A percentile compares a stretch with the other conserved stretches of the same genome.
phyloP scores from a whole-genome alignment of 2,329 filamentous ascomycete genomes.

The Colletotrichum sp. region DNA sequence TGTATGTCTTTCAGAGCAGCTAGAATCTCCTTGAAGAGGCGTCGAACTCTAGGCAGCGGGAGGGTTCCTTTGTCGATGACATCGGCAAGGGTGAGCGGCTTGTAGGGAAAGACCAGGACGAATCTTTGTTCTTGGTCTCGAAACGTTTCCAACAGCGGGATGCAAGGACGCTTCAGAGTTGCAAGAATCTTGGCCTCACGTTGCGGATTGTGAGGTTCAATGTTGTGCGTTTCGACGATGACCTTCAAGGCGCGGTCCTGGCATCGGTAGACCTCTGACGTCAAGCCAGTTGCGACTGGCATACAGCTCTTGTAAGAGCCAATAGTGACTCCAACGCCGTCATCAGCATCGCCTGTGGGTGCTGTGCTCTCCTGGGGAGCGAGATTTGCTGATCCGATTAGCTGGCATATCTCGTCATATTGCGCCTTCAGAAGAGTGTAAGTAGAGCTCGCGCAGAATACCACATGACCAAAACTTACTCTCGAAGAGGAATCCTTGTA shows the following conservation, averaged over 20 bases:
- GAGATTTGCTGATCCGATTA: conserved; percentile 25
- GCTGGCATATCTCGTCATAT: conserved; percentile 48
- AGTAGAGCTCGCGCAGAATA: neutral
- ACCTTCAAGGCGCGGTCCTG: conserved; percentile 77
- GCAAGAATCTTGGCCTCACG: conserved; percentile 80
- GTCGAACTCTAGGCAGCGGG: conserved; percentile 33
- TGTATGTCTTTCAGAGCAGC: conserved; percentile 76
- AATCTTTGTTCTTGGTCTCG: conserved; percentile 73
- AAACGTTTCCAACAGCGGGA: conserved; percentile 77
- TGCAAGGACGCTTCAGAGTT: conserved; percentile 58
- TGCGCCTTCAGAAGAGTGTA: conserved; percentile 1
- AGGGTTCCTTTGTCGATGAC: conserved; percentile 60
- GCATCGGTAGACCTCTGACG: conserved; percentile 82
- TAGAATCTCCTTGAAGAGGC: conserved; percentile 71
- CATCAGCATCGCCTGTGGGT: conserved; percentile 2
- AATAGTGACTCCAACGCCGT: conserved; percentile 49
- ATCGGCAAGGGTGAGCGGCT: conserved; percentile 74
- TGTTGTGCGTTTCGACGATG: conserved; percentile 74
- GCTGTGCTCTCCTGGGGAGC: neutral
- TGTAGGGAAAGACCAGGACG: conserved; percentile 85
- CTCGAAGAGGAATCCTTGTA: conserved; percentile 16
- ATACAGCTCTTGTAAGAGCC: conserved; percentile 59
- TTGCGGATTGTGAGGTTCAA: conserved; percentile 81
- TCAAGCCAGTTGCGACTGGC: conserved; percentile 71
- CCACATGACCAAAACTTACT: neutral